Percentiles rank a stretch among this genome's conserved stretches.
phyloP scores from a whole-genome alignment of 305 asterid species.

The Plantago lanceolata region DNA sequence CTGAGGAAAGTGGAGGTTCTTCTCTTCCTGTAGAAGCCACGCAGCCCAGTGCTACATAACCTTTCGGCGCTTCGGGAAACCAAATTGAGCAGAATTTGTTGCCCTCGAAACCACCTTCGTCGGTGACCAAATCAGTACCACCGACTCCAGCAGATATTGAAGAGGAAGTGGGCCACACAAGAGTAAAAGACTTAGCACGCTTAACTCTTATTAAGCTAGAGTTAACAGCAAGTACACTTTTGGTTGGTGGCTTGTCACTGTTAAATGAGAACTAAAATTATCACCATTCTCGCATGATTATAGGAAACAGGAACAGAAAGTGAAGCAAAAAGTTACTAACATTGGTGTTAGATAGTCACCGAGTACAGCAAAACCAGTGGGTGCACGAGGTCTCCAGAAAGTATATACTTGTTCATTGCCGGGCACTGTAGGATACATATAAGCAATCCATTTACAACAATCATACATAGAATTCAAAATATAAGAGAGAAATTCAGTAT shows the following conservation, averaged over 20 bases:
- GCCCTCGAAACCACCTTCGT: constrained; percentile 29
- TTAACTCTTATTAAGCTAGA: constrained; percentile 77
- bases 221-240: constrained; percentile 85
- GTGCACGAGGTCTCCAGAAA: constrained; percentile 97
- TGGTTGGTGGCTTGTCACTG: constrained; percentile 94
- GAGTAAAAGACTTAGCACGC: constrained; percentile 76
- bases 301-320: constrained; percentile 18
- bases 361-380: constrained; percentile 83
- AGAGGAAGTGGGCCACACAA: constrained; percentile 59
- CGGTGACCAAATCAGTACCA: constrained; percentile 27
- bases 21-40: constrained; percentile 74
- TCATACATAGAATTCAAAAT: constrained; percentile 7
- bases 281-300: constrained; percentile 11
- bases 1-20: constrained; percentile 71
- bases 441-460: constrained; percentile 14
- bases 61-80: constrained; percentile 94
- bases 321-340: constrained; percentile 46
- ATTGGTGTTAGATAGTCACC: constrained; percentile 92
- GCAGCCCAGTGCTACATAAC: constrained; percentile 91
- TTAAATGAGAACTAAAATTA: constrained; percentile 24
- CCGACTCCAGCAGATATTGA: constrained; percentile 20
- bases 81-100: constrained; percentile 66
- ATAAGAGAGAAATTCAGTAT: constrained; percentile 13
- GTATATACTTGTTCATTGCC: constrained; percentile 49
- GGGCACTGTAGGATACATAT: constrained; percentile 40